Evolutionary conservation across 148 eudicot species (phyloP).

Genomic region (Amaranthus palmeri): DNA sequence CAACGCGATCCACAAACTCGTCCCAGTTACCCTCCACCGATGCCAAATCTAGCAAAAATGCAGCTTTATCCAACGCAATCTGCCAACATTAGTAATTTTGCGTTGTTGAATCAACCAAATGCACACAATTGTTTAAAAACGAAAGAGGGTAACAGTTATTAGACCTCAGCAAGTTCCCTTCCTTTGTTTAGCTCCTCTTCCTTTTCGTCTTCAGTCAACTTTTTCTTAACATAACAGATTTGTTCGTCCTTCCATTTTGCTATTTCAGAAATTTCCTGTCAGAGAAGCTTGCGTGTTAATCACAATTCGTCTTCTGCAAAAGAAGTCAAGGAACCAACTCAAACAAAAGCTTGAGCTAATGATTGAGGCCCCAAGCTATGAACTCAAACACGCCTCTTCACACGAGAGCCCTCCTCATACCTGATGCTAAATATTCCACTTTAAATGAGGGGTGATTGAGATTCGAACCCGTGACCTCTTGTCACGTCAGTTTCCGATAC

Average conservation of each 20-base stretch:
- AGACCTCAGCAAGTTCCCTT: conserved; percentile 85
- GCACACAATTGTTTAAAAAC: conserved; percentile 6
- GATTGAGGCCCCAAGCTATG: too few species aligned
- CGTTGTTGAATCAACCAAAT: not conserved
- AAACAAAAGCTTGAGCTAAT: too few species aligned
- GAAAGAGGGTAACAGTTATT: not conserved
- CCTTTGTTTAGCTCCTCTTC: conserved; percentile 78
- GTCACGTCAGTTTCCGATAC: too few species aligned
- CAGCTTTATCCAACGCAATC: conserved; percentile 94
- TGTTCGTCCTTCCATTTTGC: conserved; percentile 98
- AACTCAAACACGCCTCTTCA: too few species aligned
- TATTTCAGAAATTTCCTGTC: conserved; percentile 79
- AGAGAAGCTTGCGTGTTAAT: conserved; percentile 1
- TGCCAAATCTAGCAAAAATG: conserved; percentile 90
- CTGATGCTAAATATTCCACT: too few species aligned
- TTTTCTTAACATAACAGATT: conserved; percentile 74
- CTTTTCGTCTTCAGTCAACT: conserved; percentile 75
- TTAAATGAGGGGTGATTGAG: too few species aligned
- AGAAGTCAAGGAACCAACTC: not conserved
- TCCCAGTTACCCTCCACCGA: conserved; percentile 90
- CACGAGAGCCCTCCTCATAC: too few species aligned
- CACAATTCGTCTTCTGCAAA: not conserved
- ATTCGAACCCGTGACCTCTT: too few species aligned
- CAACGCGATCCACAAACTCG: conserved; percentile 53
- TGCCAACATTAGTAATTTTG: conserved; percentile 24